Base-by-base conservation (phyloP, 768 basidiomycete genomes). In the Clitopilus passeckerianus region DNA sequence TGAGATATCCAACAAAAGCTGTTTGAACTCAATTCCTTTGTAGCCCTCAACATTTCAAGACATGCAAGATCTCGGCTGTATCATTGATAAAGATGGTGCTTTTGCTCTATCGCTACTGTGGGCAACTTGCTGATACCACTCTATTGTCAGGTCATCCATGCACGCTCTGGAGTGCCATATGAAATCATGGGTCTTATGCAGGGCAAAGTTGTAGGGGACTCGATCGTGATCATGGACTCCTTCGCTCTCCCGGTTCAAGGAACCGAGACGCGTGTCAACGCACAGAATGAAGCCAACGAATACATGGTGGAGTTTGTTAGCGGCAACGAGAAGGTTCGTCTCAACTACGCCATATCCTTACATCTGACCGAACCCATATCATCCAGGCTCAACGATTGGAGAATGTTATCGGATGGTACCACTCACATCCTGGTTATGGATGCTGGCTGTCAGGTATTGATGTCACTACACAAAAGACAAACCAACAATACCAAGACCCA, bases 181-280 rank as follows among this genome's bases (percentile, higher is more conserved):
- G 96, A 99, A 75, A 97, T 99, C 69, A 99, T 99, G 96, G 96
- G 96, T 9, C 83, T 98, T 33, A 97, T 99, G 95, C 95, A 97
- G 73, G 95, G 95, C 59, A 96, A 97, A 74, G 89, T 97, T 35
- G 76, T 91, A 8, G 89, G 85, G 1, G 87, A 86, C 62, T 79
- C 88, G 1, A 76, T 91, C 35, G 87, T 91, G 14, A 87, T 99
- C 68, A 89, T 97, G 85, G 97, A 99, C 73, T 94, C 93, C 10
- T 98, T 98, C 64, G 95, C 97, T 5, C 79, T 99, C 3, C 97
- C 97, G 1, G 96, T 98, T 1, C 93, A 97, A 71, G 97, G 97
- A 14, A 99, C 97, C 0, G 97, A 98, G 73, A 98, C 97, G 46
- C 88, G 96, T 56, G 96, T 99, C 50, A 98, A 97, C 68, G 96